Evolutionary conservation across 495 filamentous ascomycete species (phyloP).

Genomic region (Pyronema omphalodes): DNA sequence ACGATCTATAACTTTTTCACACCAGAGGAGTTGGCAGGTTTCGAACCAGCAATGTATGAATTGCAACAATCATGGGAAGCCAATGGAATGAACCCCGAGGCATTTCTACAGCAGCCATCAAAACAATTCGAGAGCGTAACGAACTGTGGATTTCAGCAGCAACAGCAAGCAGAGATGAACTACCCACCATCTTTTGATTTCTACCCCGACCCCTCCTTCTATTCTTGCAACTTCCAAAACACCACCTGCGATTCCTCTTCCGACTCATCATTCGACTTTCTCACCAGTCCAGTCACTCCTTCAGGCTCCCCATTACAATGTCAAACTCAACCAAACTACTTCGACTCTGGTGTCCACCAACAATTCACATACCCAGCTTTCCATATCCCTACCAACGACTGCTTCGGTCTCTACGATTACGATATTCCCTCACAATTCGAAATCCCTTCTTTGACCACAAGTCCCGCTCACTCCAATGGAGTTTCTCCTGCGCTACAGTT

Average conservation of each 20-base stretch:
- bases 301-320: conserved; percentile 13
- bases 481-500: background rate
- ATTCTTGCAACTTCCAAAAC: background rate
- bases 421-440: background rate
- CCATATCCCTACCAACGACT: background rate
- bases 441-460: conserved; percentile 2
- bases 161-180: conserved; percentile 9
- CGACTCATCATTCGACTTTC: no score
- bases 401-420: background rate
- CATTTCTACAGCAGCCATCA: no score
- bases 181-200: conserved; percentile 4
- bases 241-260: conserved; percentile 2
- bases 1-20: conserved; percentile 10
- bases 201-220: conserved; percentile 11
- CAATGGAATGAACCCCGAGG: no score
- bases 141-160: conserved; percentile 9
- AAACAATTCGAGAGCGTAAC: background rate
- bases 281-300: conserved; percentile 11
- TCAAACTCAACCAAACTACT: conserved; percentile 3
- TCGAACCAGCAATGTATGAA: conserved; percentile 16
- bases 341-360: conserved; percentile 5
- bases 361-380: conserved; percentile 1
- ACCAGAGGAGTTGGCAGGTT: conserved; percentile 15
- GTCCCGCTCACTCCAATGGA: conserved; percentile 10
- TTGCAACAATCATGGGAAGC: conserved; percentile 5